These are phyloP conservation scores for Pouteria glomerata DNA, from an alignment of 148 eudicot genomes.

Conservation along the genomic window DNA sequence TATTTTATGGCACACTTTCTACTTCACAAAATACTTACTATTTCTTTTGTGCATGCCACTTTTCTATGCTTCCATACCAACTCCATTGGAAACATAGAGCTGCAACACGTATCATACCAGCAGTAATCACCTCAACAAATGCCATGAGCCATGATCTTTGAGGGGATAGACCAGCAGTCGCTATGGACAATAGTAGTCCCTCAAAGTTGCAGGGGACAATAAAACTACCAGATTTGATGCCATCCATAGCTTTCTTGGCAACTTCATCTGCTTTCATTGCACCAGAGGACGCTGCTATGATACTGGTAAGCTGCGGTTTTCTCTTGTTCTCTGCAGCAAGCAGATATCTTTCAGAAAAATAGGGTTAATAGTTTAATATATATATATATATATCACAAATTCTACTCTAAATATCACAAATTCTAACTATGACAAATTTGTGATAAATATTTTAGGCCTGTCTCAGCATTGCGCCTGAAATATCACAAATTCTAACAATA, in stretches of 20 bases:
- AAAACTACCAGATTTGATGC: slow-evolving; percentile 64
- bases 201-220: slow-evolving; percentile 80
- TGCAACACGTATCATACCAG: slow-evolving; percentile 54
- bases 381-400: no score
- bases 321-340: slow-evolving; percentile 55
- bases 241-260: slow-evolving; percentile 65
- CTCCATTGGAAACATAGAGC: slow-evolving; percentile 70
- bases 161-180: slow-evolving; percentile 85
- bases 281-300: slow-evolving; percentile 78
- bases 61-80: slow-evolving; percentile 72
- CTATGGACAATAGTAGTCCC: slow-evolving; percentile 56
- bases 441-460: no score
- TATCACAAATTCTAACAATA: no score
- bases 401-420: no score
- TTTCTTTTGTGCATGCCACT: slow-evolving; percentile 52
- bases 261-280: slow-evolving; percentile 86
- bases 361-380: no score
- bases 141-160: slow-evolving; percentile 83
- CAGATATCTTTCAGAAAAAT: background rate
- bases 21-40: slow-evolving; percentile 36
- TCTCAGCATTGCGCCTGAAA: no score
- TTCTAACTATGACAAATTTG: no score
- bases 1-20: background rate
- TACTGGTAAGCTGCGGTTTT: slow-evolving; percentile 60
- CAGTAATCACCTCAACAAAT: slow-evolving; percentile 68